Conservation (phyloP, 225 moss, liverwort and hornwort species). For the Straminergon stramineum region DNA sequence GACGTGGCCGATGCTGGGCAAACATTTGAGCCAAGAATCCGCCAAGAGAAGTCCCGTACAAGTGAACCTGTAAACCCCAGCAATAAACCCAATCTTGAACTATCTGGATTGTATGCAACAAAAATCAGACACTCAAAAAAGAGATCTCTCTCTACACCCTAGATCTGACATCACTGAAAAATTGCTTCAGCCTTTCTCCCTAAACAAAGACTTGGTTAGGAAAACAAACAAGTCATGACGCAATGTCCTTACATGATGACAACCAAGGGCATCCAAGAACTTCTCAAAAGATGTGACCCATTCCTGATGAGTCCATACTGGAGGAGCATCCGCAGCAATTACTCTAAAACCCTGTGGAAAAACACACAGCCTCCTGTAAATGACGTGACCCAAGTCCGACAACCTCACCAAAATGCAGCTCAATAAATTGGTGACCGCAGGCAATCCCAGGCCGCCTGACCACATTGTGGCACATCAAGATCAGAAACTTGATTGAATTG, state of each 20-base stretch:
- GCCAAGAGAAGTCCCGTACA: constrained; percentile 95
- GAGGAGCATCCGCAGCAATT: constrained; percentile 93
- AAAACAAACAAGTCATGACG: neutral
- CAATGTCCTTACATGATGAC: constrained; percentile 60
- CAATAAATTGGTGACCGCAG: neutral
- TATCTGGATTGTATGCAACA: neutral
- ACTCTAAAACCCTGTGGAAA: constrained; percentile 73
- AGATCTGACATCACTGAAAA: neutral
- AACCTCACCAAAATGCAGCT: neutral
- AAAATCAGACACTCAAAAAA: neutral
- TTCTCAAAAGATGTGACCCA: constrained; percentile 96
- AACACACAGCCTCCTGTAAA: neutral
- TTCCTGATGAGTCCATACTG: constrained; percentile 84
- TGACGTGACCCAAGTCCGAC: neutral
- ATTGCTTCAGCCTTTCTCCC: neutral
- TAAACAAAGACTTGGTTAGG: neutral
- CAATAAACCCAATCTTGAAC: neutral
- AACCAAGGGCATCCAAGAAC: constrained; percentile 85
- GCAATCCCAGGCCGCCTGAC: neutral
- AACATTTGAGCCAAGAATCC: constrained; percentile 92
- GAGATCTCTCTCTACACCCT: neutral
- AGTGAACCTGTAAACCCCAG: constrained; percentile 50
- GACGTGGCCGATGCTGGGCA: constrained; percentile 75
- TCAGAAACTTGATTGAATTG: neutral
- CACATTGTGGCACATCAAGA: neutral